Base-by-base conservation (phyloP, 805 yeast genomes). In the Isabelozyma heimii region DNA sequence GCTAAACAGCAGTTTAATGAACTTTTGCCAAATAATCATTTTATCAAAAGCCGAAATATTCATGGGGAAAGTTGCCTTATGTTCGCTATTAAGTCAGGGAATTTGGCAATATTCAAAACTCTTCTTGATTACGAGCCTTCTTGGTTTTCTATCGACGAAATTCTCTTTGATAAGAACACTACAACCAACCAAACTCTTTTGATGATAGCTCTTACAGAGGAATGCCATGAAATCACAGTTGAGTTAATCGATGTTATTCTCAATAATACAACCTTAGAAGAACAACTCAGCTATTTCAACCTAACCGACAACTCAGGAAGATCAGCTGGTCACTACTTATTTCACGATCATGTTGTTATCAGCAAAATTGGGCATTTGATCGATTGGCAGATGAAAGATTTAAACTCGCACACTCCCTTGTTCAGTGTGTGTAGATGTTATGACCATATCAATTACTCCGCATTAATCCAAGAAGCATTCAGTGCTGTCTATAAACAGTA, bases 351-450 rank as follows among this genome's bases (percentile, higher is more conserved):
- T 16, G 67, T 73, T 2, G 63, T 87, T 0, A 76, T 89, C 12
- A 58, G 61, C 5, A 60, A 57, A 13, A 62, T 90, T 9, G 95
- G 96, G 0, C 61, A 61, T 1, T 76, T 71, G 41, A 69, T 91
- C 5, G 75, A 88, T 57, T 92, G 97, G 97, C 74, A 71, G 6
- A 61, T 66, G 12, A 77, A 77, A 45, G 97, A 91, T 60, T 52
- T 58, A 10, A 81, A 79, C 50, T 81, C 84, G 0, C 89, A 87
- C 56, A 89, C 97, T 0, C 95, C 97, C 0, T 67, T 92, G 8
- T 82, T 87, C 64, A 78, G 89, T 2, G 66, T 89, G 2, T 83
- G 89, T 53, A 69, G 97, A 47, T 82, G 91, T 53, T 91, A 91
- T 65, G 97, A 91, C 62, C 91, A 87, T 54, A 69, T 80, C 0